Conservation (phyloP, 352 stramenopile species). For the Peronospora farinosa region DNA sequence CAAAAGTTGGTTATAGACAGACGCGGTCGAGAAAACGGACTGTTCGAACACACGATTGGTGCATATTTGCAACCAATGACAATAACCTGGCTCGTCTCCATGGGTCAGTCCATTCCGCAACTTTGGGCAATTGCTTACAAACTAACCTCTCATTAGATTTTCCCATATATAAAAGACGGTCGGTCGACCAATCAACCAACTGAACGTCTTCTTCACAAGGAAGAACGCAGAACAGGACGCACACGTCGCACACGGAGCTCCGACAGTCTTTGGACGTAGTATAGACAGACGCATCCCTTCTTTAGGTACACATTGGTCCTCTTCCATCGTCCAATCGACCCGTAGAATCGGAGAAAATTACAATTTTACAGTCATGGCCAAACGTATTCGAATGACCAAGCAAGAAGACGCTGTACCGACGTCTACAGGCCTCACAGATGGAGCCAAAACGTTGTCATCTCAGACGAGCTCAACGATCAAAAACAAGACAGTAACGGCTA, state of each 20-base stretch:
- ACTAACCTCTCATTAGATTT: constrained; percentile 14
- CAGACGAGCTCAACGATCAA: constrained; percentile 2
- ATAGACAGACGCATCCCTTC: too few relatives aligned
- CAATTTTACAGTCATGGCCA: constrained; percentile 42
- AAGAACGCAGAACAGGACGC: constrained; percentile 19
- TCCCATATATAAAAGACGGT: constrained; percentile 20
- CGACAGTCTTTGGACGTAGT: background rate
- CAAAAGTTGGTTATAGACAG: too few relatives aligned
- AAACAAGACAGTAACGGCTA: constrained; percentile 9
- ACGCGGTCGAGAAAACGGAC: too few relatives aligned
- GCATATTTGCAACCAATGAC: constrained; percentile 13
- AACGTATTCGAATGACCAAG: constrained; percentile 50
- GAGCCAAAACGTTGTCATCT: constrained; percentile 1
- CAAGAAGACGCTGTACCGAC: constrained; percentile 14
- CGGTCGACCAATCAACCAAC: constrained; percentile 43
- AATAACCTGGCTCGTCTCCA: constrained; percentile 8
- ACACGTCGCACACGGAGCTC: constrained; percentile 12
- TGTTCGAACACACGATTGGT: constrained; percentile 13
- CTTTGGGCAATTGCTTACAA: background rate
- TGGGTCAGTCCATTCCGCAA: constrained; percentile 17
- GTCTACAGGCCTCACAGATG: constrained; percentile 2
- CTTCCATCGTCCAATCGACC: background rate
- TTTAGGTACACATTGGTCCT: constrained; percentile 4
- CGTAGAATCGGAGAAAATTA: constrained; percentile 14
- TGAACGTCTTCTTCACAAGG: constrained; percentile 18